A percentile compares a stretch with the other conserved stretches of the same genome.
These are phyloP conservation scores for Neoboletus magnificus DNA, from an alignment of 768 basidiomycete genomes.

Conservation along the genomic window DNA sequence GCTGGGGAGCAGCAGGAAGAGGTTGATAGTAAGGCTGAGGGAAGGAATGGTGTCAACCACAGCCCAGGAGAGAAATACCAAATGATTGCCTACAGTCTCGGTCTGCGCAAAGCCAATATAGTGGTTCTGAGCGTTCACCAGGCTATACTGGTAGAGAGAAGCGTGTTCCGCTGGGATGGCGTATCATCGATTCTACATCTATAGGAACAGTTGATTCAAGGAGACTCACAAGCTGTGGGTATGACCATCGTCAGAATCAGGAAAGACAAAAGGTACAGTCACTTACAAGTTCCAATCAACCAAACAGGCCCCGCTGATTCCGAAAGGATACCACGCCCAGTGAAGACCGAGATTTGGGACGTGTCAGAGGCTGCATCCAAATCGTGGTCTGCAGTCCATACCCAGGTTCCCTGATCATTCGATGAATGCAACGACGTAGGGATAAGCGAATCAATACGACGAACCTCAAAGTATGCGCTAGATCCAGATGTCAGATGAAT, in stretches of 20 bases:
- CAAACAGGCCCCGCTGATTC: conserved; percentile 78
- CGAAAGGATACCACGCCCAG: conserved; percentile 70
- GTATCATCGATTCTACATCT: not conserved
- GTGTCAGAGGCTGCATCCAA: conserved; percentile 46
- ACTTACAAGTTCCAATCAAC: conserved; percentile 63
- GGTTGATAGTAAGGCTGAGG: conserved; percentile 49
- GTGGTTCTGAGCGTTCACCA: conserved; percentile 43
- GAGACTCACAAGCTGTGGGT: conserved; percentile 19
- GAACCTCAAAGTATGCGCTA: conserved; percentile 62
- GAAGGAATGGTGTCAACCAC: not conserved
- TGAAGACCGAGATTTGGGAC: conserved; percentile 53
- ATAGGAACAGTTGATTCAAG: not conserved
- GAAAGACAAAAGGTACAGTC: not conserved
- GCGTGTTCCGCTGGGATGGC: conserved; percentile 40
- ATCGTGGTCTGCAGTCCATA: conserved; percentile 75
- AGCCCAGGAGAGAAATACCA: not conserved
- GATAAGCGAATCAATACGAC: not conserved
- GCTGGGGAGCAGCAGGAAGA: conserved; percentile 39
- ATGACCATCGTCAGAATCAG: not conserved
- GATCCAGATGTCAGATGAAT: conserved; percentile 56
- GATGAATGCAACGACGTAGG: not conserved
- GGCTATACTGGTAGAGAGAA: conserved; percentile 45
- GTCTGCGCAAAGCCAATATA: conserved; percentile 52
- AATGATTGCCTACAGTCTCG: conserved; percentile 37
- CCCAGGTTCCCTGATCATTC: conserved; percentile 59